These are phyloP conservation scores for Aspergillus incahuasiensis DNA, from an alignment of 495 filamentous ascomycete species.

Conservation along the genomic window DNA sequence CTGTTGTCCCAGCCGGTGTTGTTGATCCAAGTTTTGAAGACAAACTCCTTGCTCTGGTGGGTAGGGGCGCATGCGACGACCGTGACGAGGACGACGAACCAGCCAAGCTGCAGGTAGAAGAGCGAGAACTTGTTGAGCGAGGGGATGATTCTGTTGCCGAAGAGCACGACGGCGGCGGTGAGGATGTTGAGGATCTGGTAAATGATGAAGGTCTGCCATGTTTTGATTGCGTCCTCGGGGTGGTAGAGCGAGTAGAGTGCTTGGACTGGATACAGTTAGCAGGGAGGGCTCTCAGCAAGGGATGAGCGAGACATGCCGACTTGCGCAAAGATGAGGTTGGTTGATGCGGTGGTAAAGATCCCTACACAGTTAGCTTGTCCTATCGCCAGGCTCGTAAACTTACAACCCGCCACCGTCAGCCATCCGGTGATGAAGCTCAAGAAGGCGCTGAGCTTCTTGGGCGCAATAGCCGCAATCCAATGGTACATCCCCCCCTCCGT, in stretches of 20 bases:
- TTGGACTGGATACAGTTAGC: background rate
- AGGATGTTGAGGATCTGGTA: slow-evolving; percentile 34
- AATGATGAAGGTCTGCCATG: slow-evolving; percentile 34
- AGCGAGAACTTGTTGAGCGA: slow-evolving; percentile 2
- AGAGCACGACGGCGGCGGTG: slow-evolving; percentile 12
- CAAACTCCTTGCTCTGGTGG: slow-evolving; percentile 54
- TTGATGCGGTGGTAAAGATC: slow-evolving; percentile 39
- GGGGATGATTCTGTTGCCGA: slow-evolving; percentile 37
- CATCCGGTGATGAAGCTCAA: slow-evolving; percentile 35
- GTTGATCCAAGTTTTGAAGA: slow-evolving; percentile 62
- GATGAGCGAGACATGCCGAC: background rate
- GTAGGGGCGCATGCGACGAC: slow-evolving; percentile 51
- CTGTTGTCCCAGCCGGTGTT: slow-evolving; percentile 60
- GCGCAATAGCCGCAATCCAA: slow-evolving; percentile 51
- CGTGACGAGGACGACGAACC: slow-evolving; percentile 64
- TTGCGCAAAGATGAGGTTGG: slow-evolving; percentile 35
- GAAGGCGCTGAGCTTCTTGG: slow-evolving; percentile 29
- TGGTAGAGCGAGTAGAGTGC: slow-evolving; percentile 33
- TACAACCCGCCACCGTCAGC: slow-evolving; percentile 28
- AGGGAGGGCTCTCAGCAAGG: background rate
- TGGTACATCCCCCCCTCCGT: slow-evolving; percentile 51
- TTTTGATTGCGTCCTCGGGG: slow-evolving; percentile 28
- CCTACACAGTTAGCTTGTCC: slow-evolving; percentile 12
- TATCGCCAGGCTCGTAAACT: background rate
- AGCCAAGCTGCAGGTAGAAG: slow-evolving; percentile 55